Percentiles rank a stretch among this genome's conserved stretches.
Evolutionary conservation across 2,329 filamentous ascomycete genomes (phyloP).

Genomic region (Pseudogymnoascus sp.): DNA sequence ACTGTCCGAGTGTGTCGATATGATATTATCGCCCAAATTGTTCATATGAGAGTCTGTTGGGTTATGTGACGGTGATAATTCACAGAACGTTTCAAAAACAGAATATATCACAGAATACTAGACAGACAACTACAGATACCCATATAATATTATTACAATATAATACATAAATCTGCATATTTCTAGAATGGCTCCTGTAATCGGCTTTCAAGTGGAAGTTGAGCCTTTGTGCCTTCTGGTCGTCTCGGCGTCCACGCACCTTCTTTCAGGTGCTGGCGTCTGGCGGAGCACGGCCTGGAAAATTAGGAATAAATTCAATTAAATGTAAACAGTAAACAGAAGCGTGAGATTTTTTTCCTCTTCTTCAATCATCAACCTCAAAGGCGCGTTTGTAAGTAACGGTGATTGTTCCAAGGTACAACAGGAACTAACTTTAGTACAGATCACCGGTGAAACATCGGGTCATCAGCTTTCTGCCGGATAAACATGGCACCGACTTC

Average conservation of each 20-base stretch:
- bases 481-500: conserved; percentile 1
- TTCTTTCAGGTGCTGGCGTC: neutral
- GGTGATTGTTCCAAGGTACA: neutral
- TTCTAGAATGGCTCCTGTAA: neutral
- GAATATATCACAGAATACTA: neutral
- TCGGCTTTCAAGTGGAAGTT: neutral
- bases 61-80: neutral
- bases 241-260: neutral
- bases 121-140: neutral
- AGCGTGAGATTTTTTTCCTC: neutral
- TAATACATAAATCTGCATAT: neutral
- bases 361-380: neutral
- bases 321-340: neutral
- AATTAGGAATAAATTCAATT: neutral
- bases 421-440: neutral
- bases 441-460: neutral
- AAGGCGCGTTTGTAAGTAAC: neutral
- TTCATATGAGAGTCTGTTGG: neutral
- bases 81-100: neutral
- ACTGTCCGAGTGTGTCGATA: neutral
- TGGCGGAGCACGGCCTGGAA: neutral
- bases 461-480: neutral
- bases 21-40: neutral
- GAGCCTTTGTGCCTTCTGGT: neutral
- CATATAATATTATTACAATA: neutral